Evolutionary conservation across 176 grass and related monocot species (phyloP), one percentile per base, ranked within the genome.

Genomic region (Thalia dealbata): DNA sequence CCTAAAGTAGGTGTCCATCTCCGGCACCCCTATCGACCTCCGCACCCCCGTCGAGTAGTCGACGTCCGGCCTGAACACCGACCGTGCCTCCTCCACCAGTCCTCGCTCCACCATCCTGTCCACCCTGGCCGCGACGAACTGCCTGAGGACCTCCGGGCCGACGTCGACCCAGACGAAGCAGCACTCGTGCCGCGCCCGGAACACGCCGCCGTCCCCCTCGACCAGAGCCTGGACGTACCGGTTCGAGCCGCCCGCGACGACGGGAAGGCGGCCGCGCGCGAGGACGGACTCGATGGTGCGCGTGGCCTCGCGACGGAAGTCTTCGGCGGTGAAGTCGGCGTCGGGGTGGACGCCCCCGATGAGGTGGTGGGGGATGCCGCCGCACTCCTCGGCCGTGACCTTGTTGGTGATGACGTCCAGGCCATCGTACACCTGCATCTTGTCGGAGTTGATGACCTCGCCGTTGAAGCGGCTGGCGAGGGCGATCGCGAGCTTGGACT

Each of bases 1-100:
- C 6, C 82, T 77, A 21, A 88, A 61, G 70, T 81, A 92, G 0
- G 18, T 1, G 61, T 92, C 78, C 86, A 92, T 75, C 74, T 92
- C 78, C 73, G 63, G 67, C 66, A 78, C 66, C 14, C 76, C 85
- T 5, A 87, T 87, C 43, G 85, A 61, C 35, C 46, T 77, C 26
- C 64, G 16, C n/a, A 83, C 71, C 0, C 85, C 85, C 2, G 63
- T 14, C 3, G 81, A 69, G 78, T 87, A 87, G 45, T 83, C 78
- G 30, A 78, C 70, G 32, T 35, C 9, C n/a, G 35, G n/a, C 7
- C 70, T 52, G 52, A 78, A 78, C 35, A 70, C 3, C 14, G 6
- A 13, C 35, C 54, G 50, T 29, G 60, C 76, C 76, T 78, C 66
- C 32, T 61, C 55, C 35, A 62, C 73, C 73, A 75, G 55, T 35